A percentile compares a stretch with the other conserved stretches of the same genome.
phyloP scores from a whole-genome alignment of 176 grass and related monocot species.

The Aegilops sharonensis region DNA sequence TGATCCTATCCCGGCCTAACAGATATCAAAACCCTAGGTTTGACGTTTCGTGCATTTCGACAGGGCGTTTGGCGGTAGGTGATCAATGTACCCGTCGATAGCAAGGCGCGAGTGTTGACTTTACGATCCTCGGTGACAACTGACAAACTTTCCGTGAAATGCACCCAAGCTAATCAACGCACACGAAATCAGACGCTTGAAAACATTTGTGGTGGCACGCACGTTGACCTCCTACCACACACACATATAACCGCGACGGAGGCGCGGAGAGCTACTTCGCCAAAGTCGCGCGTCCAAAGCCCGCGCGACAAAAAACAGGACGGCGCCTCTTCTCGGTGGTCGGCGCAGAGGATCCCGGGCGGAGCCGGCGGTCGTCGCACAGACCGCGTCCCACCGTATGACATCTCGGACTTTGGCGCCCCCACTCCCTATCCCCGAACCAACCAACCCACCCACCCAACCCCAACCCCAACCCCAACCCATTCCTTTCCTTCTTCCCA shows the following conservation, averaged over 20 bases:
- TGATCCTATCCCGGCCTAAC: no score
- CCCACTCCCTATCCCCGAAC: conserved; percentile 27
- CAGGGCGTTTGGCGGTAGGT: no score
- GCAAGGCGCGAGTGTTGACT: no score
- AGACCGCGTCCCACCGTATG: conserved; percentile 39
- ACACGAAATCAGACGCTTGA: background rate
- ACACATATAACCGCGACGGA: background rate
- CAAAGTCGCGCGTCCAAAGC: no score
- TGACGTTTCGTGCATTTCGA: no score
- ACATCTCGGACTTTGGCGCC: conserved; percentile 27
- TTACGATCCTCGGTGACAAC: background rate
- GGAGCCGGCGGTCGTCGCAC: conserved; percentile 24
- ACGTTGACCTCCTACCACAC: background rate
- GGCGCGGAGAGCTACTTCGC: no score
- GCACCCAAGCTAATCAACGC: background rate
- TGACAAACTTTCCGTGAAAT: background rate
- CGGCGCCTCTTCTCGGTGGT: background rate
- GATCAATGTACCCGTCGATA: no score
- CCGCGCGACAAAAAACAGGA: no score
- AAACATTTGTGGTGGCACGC: background rate
- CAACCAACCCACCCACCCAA: background rate
- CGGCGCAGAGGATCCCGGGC: conserved; percentile 38
- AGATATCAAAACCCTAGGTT: no score
- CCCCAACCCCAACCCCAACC: no score
- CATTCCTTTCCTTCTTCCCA: background rate